Base-by-base conservation (phyloP, 345 rosid genomes). In the Atalantia buxifolia region DNA sequence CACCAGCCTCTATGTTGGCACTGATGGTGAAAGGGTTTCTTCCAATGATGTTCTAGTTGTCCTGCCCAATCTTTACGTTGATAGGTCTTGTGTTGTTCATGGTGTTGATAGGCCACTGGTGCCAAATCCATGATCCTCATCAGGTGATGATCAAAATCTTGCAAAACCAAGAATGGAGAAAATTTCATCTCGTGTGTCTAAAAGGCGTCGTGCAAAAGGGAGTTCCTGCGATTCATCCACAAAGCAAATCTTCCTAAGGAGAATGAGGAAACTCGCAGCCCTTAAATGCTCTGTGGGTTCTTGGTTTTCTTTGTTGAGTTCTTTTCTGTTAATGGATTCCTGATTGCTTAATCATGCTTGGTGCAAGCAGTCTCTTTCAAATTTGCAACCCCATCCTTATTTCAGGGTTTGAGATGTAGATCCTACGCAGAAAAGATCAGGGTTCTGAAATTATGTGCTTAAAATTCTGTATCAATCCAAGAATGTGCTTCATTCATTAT, bases 61-160 rank as follows among this genome's bases (percentile, higher is more conserved):
- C 21, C 69, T 75, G 36, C 79, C 82, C 5, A 78, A 82, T 82
- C 82, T 78, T 56, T 82, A 75, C 27, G 8, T 71, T 56, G 79
- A 82, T 45, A 69, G 76, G 28, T 79, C 78, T n/a, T 78, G 79
- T 25, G 74, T n/a, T 9, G 77, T 82, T 40, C 82, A 82, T 59
- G 85, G 82, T 42, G 66, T 79, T 50, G 82, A 66, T 12, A 65
- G 77, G 33, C 77, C 77, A 2, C 27, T 78, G 56, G 55, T 53
- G 28, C 76, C 84, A 14, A 53, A 62, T 13, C 66, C 74, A 35
- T 28, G 62, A 13, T 7, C 74, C 5, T 22, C 72, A 67, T 13
- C 40, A 36, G 53, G 61, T 25, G 67, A 7, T 16, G 72, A 60
- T 69, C 35, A 72, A 31, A 45, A 36, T 48, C 16, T 45, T 68